Conservation (phyloP, 352 stramenopile species). For the Pythium biforme region DNA sequence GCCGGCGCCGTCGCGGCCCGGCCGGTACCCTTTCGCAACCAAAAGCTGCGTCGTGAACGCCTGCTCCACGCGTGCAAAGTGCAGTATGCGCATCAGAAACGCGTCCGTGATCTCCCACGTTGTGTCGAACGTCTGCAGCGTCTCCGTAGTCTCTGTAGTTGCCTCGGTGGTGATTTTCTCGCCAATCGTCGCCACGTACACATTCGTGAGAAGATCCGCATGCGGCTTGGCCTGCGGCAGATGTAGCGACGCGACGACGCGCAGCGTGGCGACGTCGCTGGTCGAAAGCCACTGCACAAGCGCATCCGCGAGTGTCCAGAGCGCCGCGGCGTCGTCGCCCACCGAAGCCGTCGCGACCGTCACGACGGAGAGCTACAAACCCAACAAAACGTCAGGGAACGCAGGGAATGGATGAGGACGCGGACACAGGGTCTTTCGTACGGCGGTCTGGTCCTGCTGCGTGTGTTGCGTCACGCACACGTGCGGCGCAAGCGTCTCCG, state of each 20-base stretch:
- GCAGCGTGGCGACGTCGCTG: constrained; percentile 38
- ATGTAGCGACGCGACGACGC: constrained; percentile 50
- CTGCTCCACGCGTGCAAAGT: constrained; percentile 54
- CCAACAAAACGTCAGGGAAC: background rate
- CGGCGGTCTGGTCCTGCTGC: background rate
- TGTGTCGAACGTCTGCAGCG: constrained; percentile 29
- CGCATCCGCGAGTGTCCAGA: constrained; percentile 48
- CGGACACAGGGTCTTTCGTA: too few species aligned
- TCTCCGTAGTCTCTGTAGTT: background rate
- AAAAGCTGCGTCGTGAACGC: constrained; percentile 47
- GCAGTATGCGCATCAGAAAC: constrained; percentile 50
- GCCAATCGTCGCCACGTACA: constrained; percentile 43
- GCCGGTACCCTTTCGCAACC: constrained; percentile 63
- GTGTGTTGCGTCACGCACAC: background rate
- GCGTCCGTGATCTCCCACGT: constrained; percentile 55
- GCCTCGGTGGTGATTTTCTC: too few species aligned
- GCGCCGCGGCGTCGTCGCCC: constrained; percentile 11
- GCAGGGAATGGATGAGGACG: too few species aligned
- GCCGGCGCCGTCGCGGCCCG: constrained; percentile 43
- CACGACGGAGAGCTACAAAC: constrained; percentile 33
- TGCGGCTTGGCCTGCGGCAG: constrained; percentile 54
- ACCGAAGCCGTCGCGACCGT: constrained; percentile 35
- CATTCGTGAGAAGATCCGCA: constrained; percentile 27
- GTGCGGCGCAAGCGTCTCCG: constrained; percentile 1
- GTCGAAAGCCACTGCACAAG: constrained; percentile 38